These are phyloP conservation scores for Blastobotrys capitulatus DNA, from an alignment of 1,139 yeast species.

Conservation along the genomic window DNA sequence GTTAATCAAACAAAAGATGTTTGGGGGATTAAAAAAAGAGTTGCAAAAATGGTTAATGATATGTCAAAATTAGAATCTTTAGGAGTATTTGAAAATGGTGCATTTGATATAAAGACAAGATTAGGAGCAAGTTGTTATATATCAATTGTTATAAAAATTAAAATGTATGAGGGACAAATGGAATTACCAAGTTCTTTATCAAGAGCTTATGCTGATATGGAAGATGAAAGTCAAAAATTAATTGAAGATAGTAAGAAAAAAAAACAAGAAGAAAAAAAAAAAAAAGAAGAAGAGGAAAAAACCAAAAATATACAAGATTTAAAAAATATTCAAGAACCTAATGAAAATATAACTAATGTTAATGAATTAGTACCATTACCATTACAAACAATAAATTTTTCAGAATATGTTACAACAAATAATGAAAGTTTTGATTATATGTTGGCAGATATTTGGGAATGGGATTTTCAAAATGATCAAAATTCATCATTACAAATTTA, in stretches of 20 bases:
- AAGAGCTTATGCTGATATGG: not conserved
- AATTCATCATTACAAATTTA: not conserved
- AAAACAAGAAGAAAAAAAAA: too few species aligned
- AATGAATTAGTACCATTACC: not conserved
- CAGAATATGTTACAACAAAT: not conserved
- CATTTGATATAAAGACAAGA: constrained; percentile 5
- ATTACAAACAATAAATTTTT: not conserved
- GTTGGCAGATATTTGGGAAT: constrained; percentile 2
- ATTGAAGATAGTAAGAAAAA: too few species aligned
- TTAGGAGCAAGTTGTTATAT: constrained; percentile 9
- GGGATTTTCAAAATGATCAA: not conserved
- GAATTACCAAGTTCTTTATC: not conserved
- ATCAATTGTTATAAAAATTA: not conserved
- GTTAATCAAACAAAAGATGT: not conserved
- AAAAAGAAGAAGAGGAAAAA: too few species aligned
- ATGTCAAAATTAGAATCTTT: not conserved
- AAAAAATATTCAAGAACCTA: not conserved
- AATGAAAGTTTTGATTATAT: not conserved
- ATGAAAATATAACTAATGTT: not conserved
- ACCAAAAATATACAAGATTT: not conserved
- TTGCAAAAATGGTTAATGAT: not conserved
- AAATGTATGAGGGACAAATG: not conserved
- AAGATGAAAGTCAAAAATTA: too few species aligned
- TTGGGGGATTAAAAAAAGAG: not conserved
- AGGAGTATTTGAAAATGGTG: not conserved